Evolutionary conservation across 345 rosid species (phyloP), one percentile per base, ranked within the genome.

Genomic region (Noccaea bulbosa): DNA sequence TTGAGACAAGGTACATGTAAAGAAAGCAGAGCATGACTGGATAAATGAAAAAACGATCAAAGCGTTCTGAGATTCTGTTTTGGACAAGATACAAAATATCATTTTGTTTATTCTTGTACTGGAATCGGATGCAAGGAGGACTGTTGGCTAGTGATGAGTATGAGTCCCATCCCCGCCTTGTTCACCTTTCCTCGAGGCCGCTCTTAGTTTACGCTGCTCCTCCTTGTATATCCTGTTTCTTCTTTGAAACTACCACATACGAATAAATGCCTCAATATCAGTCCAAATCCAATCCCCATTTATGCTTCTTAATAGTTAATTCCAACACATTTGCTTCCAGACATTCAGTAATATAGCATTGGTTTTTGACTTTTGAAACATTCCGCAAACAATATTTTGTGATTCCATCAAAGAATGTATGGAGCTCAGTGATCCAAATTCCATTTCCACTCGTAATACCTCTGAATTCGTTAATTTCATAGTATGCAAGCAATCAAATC

Each of bases 221-320:
- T 94, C 99, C 81, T 94, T 94, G 81, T 94, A 94, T 57, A 94
- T 85, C 43, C 96, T 83, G 70, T 94, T 94, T 74, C 99, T 88
- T 52, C 99, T 81, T 74, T 89, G 90, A 75, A 91, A 94, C 98
- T 89, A 2, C 89, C 73, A 59, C 39, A 65, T 6, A 45, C 22
- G 9, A 34, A 41, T 32, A 11, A 34, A 41, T 32, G 41, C 50
- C 6, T 15, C 40, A 4, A 4, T 44, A 44, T 43, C 33, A 43
- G 43, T 53, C 24, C 38, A 15, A n/a, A 27, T 27, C 4, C 30
- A 27, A 4, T 27, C 2, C 3, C 0, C 4, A 27, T 27, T 12
- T 0, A 48, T 4, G 47, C 41, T 32, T 43, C 43, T 69, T 58
- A 38, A 35, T 5, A 43, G 22, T 20, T 20, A 20, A 20, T 20